Evolutionary conservation across 108 stramenopile genomes (phyloP).

Genomic region (Conticribra weissflogii): DNA sequence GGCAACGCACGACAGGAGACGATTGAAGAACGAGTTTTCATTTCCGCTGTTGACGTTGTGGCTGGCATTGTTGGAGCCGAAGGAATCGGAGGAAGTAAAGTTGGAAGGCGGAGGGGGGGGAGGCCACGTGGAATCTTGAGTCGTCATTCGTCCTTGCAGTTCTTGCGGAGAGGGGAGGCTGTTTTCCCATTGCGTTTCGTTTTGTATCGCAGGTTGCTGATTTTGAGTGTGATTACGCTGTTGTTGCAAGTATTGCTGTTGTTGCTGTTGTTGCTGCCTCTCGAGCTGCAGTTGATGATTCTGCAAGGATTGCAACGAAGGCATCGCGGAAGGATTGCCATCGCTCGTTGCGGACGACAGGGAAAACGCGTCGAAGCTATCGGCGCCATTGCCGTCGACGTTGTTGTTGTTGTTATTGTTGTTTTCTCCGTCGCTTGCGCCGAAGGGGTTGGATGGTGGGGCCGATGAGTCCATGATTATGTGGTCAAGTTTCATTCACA

Average conservation of each 20-base stretch:
- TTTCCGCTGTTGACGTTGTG: slow-evolving; percentile 3
- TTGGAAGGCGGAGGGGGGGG: slow-evolving; percentile 10
- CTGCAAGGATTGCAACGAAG: slow-evolving; percentile 24
- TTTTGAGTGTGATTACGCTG: slow-evolving; percentile 22
- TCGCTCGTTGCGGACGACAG: slow-evolving; percentile 1
- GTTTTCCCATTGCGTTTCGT: background rate
- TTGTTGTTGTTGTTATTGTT: background rate
- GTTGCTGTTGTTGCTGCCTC: slow-evolving; percentile 17
- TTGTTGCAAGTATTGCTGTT: slow-evolving; percentile 12
- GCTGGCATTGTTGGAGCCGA: slow-evolving; percentile 2
- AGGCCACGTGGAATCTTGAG: slow-evolving; percentile 13
- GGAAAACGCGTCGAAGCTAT: slow-evolving; percentile 23
- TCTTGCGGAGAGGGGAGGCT: slow-evolving; percentile 36
- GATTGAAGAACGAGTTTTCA: slow-evolving; percentile 26
- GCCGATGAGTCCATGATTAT: slow-evolving; percentile 9
- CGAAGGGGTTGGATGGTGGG: slow-evolving; percentile 24
- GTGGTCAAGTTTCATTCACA: background rate
- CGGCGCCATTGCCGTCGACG: background rate
- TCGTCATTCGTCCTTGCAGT: slow-evolving; percentile 30
- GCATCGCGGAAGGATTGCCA: background rate
- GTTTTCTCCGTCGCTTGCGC: too few relatives aligned
- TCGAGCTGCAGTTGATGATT: slow-evolving; percentile 20
- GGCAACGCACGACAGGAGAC: slow-evolving; percentile 28
- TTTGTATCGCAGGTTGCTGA: slow-evolving; percentile 2
- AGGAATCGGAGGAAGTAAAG: background rate